Evolutionary conservation across 2,329 filamentous ascomycete genomes (phyloP).

Genomic region (Clarireedia hainanense): DNA sequence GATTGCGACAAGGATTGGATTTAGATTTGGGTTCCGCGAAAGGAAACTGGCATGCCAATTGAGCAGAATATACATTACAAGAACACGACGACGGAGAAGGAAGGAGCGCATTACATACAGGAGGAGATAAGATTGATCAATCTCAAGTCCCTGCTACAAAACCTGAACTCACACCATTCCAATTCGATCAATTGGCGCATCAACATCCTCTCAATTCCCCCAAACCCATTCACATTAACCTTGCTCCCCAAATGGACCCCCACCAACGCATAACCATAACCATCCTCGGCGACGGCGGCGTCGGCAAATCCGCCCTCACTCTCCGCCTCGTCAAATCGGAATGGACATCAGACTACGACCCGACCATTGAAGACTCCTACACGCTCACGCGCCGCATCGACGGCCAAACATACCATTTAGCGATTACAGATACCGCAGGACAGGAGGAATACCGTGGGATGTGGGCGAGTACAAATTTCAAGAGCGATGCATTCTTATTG

Average conservation of each 20-base stretch:
- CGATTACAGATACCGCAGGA: conserved; percentile 77
- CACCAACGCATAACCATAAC: conserved; percentile 57
- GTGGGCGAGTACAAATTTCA: conserved; percentile 58
- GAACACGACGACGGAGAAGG: no score
- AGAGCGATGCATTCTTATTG: conserved; percentile 75
- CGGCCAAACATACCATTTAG: conserved; percentile 67
- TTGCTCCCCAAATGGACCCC: conserved; percentile 8
- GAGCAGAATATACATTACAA: no score
- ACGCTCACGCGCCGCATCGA: conserved; percentile 74
- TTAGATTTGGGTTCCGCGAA: no score
- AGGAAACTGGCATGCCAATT: no score
- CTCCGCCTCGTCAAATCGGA: conserved; percentile 72
- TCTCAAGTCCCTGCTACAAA: no score
- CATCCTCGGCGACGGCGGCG: conserved; percentile 79
- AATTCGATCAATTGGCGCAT: no score
- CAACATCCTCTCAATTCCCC: no score
- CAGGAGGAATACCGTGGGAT: conserved; percentile 85
- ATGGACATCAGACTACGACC: conserved; percentile 80
- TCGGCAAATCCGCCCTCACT: conserved; percentile 79
- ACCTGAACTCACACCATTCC: no score
- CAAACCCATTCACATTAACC: neutral
- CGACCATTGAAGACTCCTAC: conserved; percentile 79
- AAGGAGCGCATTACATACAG: no score
- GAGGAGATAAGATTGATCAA: no score
- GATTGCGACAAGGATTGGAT: no score